Conservation (phyloP, 371 early-diverging fungal species). For the Apophysomyces elegans region DNA sequence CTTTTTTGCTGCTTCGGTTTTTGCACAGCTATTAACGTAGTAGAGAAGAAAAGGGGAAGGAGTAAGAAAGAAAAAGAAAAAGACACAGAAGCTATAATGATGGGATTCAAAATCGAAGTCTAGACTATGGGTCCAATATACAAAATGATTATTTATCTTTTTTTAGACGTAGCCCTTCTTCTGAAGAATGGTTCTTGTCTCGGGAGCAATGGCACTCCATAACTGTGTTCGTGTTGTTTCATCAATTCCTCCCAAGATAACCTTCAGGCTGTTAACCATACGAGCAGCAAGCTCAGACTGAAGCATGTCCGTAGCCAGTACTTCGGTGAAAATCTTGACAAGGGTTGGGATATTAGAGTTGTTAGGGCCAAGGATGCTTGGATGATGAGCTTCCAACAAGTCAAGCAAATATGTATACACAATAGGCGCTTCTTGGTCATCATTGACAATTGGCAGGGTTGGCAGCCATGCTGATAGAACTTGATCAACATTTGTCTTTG, state of each 20-base stretch:
- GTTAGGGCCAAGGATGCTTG: conserved; percentile 64
- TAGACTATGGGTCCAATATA: conserved; percentile 9
- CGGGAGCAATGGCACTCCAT: conserved; percentile 70
- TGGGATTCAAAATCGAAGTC: conserved; percentile 5
- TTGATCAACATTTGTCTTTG: conserved; percentile 63
- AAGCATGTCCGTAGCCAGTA: conserved; percentile 70
- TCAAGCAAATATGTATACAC: conserved; percentile 81
- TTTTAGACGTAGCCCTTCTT: conserved; percentile 58
- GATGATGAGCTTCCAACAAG: conserved; percentile 69
- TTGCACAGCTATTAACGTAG: conserved; percentile 7
- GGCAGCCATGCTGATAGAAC: conserved; percentile 79
- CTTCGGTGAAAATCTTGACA: conserved; percentile 70
- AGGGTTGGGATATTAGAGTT: conserved; percentile 67
- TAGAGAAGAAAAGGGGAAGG: neutral
- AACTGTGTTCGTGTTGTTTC: conserved; percentile 62
- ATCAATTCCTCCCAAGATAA: conserved; percentile 59
- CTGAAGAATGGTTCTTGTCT: conserved; percentile 71
- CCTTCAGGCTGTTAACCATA: conserved; percentile 67
- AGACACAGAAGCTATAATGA: conserved; percentile 3
- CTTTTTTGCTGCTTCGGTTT: conserved; percentile 1
- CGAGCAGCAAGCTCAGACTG: conserved; percentile 59
- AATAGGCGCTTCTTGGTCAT: conserved; percentile 83
- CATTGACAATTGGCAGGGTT: conserved; percentile 83
- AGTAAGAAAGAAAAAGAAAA: neutral
- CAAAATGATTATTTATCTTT: neutral